Conservation (phyloP, 169 alveolate species). For the Babesia gibsoni region DNA sequence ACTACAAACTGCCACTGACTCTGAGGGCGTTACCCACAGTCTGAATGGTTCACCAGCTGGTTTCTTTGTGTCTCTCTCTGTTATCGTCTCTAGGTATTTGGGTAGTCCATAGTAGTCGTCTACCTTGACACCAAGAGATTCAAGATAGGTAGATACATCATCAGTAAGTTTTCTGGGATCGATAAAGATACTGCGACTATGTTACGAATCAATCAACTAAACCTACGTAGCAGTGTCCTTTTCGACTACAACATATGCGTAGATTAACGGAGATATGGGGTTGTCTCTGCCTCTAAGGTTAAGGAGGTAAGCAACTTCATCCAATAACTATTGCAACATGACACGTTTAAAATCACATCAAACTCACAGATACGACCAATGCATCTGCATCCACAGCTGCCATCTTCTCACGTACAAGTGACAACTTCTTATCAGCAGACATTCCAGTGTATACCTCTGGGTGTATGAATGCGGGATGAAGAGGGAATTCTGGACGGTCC, state of each 20-base stretch:
- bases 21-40: slow-evolving; percentile 45
- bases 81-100: background rate
- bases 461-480: slow-evolving; percentile 23
- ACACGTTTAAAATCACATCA: too few relatives aligned
- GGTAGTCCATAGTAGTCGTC: background rate
- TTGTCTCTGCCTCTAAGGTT: slow-evolving; percentile 98
- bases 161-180: slow-evolving; percentile 61
- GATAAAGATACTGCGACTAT: slow-evolving; percentile 66
- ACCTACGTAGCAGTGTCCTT: slow-evolving; percentile 32
- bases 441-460: slow-evolving; percentile 48
- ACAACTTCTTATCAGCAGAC: slow-evolving; percentile 30
- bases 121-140: background rate
- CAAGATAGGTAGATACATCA: slow-evolving; percentile 31
- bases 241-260: slow-evolving; percentile 79
- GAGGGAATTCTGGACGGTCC: slow-evolving; percentile 50
- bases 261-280: slow-evolving; percentile 93
- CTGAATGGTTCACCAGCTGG: background rate
- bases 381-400: slow-evolving; percentile 25
- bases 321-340: slow-evolving; percentile 68
- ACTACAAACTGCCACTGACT: slow-evolving; percentile 49
- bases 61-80: too few relatives aligned
- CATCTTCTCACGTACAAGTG: slow-evolving; percentile 26
- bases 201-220: background rate
- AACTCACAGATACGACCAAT: slow-evolving; percentile 35
- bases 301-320: slow-evolving; percentile 96